Evolutionary conservation across 805 yeast genomes (phyloP).

Genomic region (Monosporozyma servazzii): DNA sequence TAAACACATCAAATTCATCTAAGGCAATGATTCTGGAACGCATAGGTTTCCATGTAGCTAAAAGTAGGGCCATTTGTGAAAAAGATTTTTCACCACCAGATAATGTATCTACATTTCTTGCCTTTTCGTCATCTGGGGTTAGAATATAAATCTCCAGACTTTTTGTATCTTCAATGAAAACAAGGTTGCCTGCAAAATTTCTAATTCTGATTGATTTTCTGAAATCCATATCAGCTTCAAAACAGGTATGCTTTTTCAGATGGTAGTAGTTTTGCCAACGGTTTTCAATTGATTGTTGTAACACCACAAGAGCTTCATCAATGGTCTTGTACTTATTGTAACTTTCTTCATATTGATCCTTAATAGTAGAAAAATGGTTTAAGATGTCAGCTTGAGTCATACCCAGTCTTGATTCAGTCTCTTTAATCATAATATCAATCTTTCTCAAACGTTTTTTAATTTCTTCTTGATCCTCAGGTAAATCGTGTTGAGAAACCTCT

Average conservation of each 20-base stretch:
- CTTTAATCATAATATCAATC: constrained; percentile 39
- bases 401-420: constrained; percentile 47
- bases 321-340: constrained; percentile 33
- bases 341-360: constrained; percentile 36
- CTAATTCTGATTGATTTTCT: constrained; percentile 52
- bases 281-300: constrained; percentile 33
- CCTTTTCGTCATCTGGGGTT: constrained; percentile 47
- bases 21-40: constrained; percentile 77
- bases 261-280: constrained; percentile 37
- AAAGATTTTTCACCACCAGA: constrained; percentile 97
- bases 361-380: constrained; percentile 36
- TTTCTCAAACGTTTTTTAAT: constrained; percentile 41
- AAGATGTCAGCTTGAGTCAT: constrained; percentile 48
- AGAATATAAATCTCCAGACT: constrained; percentile 51
- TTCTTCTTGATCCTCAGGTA: constrained; percentile 37
- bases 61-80: constrained; percentile 76
- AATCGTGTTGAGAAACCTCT: constrained; percentile 33
- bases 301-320: constrained; percentile 25
- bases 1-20: constrained; percentile 95
- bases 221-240: constrained; percentile 47
- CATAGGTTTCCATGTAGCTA: constrained; percentile 93
- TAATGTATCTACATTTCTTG: constrained; percentile 68
- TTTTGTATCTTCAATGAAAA: constrained; percentile 47
- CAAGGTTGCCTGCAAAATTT: constrained; percentile 64
- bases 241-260: constrained; percentile 34